Conservation (phyloP, 1,139 yeast genomes). For the Saccharomyces hybrid region DNA sequence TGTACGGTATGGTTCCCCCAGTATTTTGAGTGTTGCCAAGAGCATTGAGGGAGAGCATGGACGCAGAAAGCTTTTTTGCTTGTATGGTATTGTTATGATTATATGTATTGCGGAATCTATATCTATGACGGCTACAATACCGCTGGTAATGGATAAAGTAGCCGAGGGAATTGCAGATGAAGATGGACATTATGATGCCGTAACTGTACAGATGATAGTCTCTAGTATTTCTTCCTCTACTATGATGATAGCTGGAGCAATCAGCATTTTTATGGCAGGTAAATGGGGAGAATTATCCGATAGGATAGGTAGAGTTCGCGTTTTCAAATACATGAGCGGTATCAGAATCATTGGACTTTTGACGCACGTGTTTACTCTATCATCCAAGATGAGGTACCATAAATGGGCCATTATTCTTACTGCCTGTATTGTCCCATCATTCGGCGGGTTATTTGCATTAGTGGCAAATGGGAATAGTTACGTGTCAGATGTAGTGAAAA, state of each 20-base stretch:
- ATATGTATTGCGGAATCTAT: constrained; percentile 14
- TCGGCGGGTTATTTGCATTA: constrained; percentile 44
- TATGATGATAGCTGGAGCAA: constrained; percentile 13
- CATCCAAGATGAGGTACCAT: constrained; percentile 10
- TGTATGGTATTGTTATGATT: constrained; percentile 23
- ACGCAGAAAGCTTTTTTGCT: background rate
- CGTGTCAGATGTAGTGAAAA: constrained; percentile 49
- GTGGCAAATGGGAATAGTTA: constrained; percentile 49
- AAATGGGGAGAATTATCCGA: constrained; percentile 24
- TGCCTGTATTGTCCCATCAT: constrained; percentile 8
- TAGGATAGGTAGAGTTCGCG: constrained; percentile 20
- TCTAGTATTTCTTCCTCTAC: constrained; percentile 11
- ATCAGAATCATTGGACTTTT: constrained; percentile 9
- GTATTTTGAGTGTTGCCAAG: background rate
- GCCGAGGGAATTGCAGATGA: constrained; percentile 18
- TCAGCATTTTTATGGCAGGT: constrained; percentile 18
- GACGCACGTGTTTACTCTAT: constrained; percentile 9
- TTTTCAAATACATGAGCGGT: constrained; percentile 16
- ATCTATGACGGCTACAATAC: constrained; percentile 24
- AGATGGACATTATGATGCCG: constrained; percentile 23
- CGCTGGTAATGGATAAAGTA: constrained; percentile 21
- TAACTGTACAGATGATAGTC: constrained; percentile 24
- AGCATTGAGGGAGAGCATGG: background rate
- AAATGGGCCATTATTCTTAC: constrained; percentile 10
- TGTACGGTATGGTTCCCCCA: background rate